Base-by-base conservation (phyloP, 768 basidiomycete genomes). In the Hysterangium stoloniferum region DNA sequence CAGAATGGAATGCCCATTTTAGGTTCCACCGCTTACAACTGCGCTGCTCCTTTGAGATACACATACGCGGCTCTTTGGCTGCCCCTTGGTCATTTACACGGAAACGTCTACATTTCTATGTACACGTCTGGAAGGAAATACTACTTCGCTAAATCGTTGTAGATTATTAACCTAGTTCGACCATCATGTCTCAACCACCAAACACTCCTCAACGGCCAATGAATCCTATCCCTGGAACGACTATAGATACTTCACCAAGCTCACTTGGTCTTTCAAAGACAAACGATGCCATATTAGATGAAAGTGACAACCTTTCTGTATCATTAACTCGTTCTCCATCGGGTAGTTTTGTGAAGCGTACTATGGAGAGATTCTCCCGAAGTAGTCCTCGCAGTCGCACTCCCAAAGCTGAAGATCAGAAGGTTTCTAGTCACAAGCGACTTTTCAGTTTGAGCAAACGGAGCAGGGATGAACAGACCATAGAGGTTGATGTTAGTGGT, bases 361-460 rank as follows among this genome's bases (percentile, higher is more conserved):
- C 66, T 17, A 73, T 78, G 37, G 73, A 71, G 57, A 75, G 69
- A 54, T 70, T 89, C 27, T 79, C 80, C 54, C 72, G 73, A 59
- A 84, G 37, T 32, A 24, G 12, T 6, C 40, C 9, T 22, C n/a
- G 33, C 31, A 6, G 27, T 29, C 36, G 49, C 43, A 22, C 31
- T 12, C 32, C 37, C 27, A 51, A 42, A 40, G 29, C 49, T 41
- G 49, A 51, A 51, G 37, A 41, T 19, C 19, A 49, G n/a, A 51
- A 53, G 62, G 67, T 27, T 58, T 64, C 58, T 52, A 56, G 69
- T 36, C 71, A 68, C 53, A 76, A 71, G 52, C 77, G 79, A 29
- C 61, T 79, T 33, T 77, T 80, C 62, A 79, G 78, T 60, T 64
- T 80, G 34, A 76, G 64, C 60, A 72, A 74, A 44, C 78, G 75